Conservation (phyloP, 176 grass and related monocot species). For the Elaeis guineensis region DNA sequence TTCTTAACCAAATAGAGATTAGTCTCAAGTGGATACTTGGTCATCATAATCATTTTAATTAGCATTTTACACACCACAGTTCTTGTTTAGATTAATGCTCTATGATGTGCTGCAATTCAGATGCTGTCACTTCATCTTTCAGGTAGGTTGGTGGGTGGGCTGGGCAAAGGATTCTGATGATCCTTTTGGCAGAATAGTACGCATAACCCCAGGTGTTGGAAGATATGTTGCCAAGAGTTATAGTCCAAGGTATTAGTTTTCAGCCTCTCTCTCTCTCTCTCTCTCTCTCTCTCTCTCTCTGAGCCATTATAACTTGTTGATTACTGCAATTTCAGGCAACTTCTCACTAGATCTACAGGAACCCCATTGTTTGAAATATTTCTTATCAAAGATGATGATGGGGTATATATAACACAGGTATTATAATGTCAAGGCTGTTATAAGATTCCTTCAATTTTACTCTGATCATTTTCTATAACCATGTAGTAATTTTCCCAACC, state of each 20-base stretch:
- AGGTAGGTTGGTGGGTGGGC: constrained; percentile 98
- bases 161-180: constrained; percentile 65
- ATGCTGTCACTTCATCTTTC: constrained; percentile 22
- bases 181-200: constrained; percentile 76
- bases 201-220: constrained; percentile 70
- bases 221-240: constrained; percentile 93
- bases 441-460: too few species aligned
- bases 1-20: too few species aligned
- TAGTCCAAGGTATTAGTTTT: constrained; percentile 57
- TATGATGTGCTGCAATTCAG: not conserved
- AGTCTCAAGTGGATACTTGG: too few species aligned
- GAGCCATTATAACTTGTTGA: constrained; percentile 12
- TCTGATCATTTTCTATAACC: not conserved
- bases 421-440: too few species aligned
- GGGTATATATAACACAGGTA: constrained; percentile 79
- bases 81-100: too few species aligned
- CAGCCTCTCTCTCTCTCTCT: too few species aligned
- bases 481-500: not conserved
- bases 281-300: too few species aligned
- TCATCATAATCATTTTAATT: too few species aligned
- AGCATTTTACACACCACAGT: too few species aligned
- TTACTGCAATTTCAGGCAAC: constrained; percentile 41
- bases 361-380: constrained; percentile 89
- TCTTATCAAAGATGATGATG: constrained; percentile 61
- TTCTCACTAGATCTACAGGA: constrained; percentile 70